Percentiles rank a stretch among this genome's conserved stretches.
Evolutionary conservation across 2,329 filamentous ascomycete species (phyloP).

Genomic region (Bipolaris zeicola): DNA sequence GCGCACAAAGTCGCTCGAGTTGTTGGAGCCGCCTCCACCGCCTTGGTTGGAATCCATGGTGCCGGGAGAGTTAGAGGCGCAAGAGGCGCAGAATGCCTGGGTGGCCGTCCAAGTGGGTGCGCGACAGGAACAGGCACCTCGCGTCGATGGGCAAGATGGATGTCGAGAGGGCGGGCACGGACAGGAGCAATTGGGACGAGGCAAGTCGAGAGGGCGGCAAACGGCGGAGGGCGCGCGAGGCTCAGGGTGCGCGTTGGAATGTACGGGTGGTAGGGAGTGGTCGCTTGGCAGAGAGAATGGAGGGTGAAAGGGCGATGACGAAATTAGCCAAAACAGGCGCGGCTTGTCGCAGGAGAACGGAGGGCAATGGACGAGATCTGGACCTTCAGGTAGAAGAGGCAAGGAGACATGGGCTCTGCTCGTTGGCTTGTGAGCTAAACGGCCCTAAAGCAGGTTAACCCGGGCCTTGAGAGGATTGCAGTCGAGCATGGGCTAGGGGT

Average conservation of each 20-base stretch:
- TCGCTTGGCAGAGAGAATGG: constrained; percentile 22
- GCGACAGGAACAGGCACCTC: constrained; percentile 9
- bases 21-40: constrained; percentile 64
- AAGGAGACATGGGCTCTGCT: constrained; percentile 31
- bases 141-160: background rate
- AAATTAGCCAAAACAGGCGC: constrained; percentile 28
- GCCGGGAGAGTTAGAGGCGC: constrained; percentile 5
- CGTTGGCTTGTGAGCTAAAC: constrained; percentile 34
- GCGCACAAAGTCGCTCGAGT: constrained; percentile 96
- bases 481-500: constrained; percentile 19
- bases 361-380: constrained; percentile 30
- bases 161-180: constrained; percentile 1
- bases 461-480: constrained; percentile 32
- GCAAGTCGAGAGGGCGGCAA: constrained; percentile 3
- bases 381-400: constrained; percentile 31
- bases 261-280: constrained; percentile 5
- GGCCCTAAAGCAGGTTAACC: constrained; percentile 37
- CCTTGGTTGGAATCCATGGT: constrained; percentile 43
- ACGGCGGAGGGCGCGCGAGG: constrained; percentile 22
- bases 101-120: constrained; percentile 9
- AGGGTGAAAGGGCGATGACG: constrained; percentile 28
- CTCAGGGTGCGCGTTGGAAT: constrained; percentile 17
- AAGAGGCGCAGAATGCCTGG: constrained; percentile 2
- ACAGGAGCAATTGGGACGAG: constrained; percentile 2
- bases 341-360: constrained; percentile 24